A percentile compares a stretch with the other conserved stretches of the same genome.
Conservation (phyloP, 2,329 filamentous ascomycete genomes). For the Penicillium sp. region DNA sequence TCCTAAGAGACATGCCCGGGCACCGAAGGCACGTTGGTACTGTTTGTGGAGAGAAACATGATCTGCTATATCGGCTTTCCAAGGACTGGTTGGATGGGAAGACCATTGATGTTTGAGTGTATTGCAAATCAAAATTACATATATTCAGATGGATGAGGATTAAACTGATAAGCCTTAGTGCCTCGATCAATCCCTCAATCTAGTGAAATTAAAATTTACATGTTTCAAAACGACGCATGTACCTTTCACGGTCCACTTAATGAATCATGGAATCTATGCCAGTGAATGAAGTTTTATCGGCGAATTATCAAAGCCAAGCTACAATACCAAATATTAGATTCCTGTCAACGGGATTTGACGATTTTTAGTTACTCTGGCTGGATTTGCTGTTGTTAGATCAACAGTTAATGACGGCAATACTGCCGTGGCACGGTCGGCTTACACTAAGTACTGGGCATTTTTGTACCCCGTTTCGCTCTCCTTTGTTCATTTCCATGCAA, state of each 20-base stretch:
- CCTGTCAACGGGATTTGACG: background rate
- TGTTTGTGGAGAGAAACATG: conserved; percentile 52
- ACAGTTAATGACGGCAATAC: no score
- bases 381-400: conserved; percentile 10
- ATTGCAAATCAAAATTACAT: no score
- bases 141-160: background rate
- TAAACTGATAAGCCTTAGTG: no score
- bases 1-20: conserved; percentile 54
- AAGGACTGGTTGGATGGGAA: conserved; percentile 55
- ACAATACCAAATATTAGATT: background rate
- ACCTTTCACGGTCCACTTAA: no score
- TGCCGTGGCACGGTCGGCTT: no score
- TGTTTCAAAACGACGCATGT: no score
- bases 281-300: background rate
- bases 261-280: no score
- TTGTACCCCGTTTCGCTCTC: background rate
- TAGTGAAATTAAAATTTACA: no score
- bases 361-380: conserved; percentile 2
- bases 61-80: conserved; percentile 52
- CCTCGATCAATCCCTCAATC: no score
- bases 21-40: conserved; percentile 47
- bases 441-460: no score
- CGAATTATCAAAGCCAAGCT: background rate
- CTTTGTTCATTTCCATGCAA: background rate
- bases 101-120: conserved; percentile 32